A percentile compares a stretch with the other conserved stretches of the same genome.
Conservation (phyloP, 1,284 basidiomycete genomes). For the Hymenochaete sp. region DNA sequence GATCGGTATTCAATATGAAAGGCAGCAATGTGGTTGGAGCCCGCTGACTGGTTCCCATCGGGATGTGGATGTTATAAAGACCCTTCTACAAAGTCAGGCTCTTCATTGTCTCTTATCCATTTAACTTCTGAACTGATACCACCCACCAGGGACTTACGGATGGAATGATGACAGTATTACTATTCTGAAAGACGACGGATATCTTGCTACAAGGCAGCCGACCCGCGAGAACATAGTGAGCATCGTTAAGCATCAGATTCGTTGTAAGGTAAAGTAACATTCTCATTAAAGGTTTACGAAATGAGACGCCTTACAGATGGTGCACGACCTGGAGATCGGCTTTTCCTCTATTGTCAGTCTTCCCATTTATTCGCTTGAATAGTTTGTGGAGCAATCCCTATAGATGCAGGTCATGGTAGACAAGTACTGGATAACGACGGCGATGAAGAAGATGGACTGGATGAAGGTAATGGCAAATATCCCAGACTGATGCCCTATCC, state of each 20-base stretch:
- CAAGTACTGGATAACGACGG: slow-evolving; percentile 19
- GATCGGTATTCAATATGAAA: slow-evolving; percentile 15
- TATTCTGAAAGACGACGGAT: slow-evolving; percentile 18
- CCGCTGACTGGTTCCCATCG: slow-evolving; percentile 16
- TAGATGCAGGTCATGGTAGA: slow-evolving; percentile 19
- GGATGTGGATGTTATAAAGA: slow-evolving; percentile 17
- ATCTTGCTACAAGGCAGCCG: slow-evolving; percentile 8
- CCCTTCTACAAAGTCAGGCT: slow-evolving; percentile 15
- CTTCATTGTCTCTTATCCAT: neutral
- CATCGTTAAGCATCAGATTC: neutral
- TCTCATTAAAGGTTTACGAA: slow-evolving; percentile 10
- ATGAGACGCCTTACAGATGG: slow-evolving; percentile 12
- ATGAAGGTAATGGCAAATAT: slow-evolving; percentile 15
- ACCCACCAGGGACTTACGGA: slow-evolving; percentile 1
- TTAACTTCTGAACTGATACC: neutral
- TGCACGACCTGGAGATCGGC: slow-evolving; percentile 15
- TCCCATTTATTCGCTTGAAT: neutral
- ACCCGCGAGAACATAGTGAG: slow-evolving; percentile 16
- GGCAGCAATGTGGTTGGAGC: neutral
- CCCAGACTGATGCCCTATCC: too few relatives aligned
- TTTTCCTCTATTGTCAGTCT: slow-evolving; percentile 17
- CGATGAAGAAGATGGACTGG: slow-evolving; percentile 19
- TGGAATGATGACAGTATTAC: slow-evolving; percentile 13
- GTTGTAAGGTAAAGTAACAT: neutral
- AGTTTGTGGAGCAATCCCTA: neutral